phyloP scores from a whole-genome alignment of 108 stramenopile species.

The Aureococcus anophagefferens region DNA sequence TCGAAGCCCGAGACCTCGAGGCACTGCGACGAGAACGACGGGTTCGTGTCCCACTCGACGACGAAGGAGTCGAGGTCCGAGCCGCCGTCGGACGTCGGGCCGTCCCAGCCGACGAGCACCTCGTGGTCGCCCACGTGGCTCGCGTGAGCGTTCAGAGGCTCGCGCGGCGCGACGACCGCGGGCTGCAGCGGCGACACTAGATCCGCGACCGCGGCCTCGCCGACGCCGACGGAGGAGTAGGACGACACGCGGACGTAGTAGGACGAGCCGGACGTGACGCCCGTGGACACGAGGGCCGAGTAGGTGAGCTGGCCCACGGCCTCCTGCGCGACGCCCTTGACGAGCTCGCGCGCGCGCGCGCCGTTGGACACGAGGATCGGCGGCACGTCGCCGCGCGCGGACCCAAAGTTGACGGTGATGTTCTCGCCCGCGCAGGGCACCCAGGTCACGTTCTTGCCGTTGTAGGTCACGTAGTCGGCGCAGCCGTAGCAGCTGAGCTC shows the following conservation, averaged over 20 bases:
- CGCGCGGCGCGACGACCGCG: slow-evolving; percentile 17
- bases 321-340: slow-evolving; percentile 38
- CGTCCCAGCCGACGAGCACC: slow-evolving; percentile 42
- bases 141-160: background rate
- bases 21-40: slow-evolving; percentile 30
- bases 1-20: background rate
- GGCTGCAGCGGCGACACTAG: slow-evolving; percentile 31
- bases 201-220: slow-evolving; percentile 31
- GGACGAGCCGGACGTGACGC: slow-evolving; percentile 36
- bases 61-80: slow-evolving; percentile 23
- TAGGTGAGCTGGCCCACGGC: slow-evolving; percentile 37
- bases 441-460: slow-evolving; percentile 13
- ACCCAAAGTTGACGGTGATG: slow-evolving; percentile 27
- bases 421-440: slow-evolving; percentile 24
- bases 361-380: slow-evolving; percentile 22
- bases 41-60: slow-evolving; percentile 42
- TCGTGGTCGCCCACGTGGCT: slow-evolving; percentile 1
- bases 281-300: slow-evolving; percentile 28
- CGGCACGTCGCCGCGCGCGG: slow-evolving; percentile 38
- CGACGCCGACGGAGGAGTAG: slow-evolving; percentile 60
- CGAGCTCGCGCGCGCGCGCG: slow-evolving; percentile 19
- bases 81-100: slow-evolving; percentile 40
- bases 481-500: background rate
- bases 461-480: background rate
- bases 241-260: slow-evolving; percentile 69